Evolutionary conservation across 805 yeast genomes (phyloP).

Genomic region (Isabelozyma gotoi): DNA sequence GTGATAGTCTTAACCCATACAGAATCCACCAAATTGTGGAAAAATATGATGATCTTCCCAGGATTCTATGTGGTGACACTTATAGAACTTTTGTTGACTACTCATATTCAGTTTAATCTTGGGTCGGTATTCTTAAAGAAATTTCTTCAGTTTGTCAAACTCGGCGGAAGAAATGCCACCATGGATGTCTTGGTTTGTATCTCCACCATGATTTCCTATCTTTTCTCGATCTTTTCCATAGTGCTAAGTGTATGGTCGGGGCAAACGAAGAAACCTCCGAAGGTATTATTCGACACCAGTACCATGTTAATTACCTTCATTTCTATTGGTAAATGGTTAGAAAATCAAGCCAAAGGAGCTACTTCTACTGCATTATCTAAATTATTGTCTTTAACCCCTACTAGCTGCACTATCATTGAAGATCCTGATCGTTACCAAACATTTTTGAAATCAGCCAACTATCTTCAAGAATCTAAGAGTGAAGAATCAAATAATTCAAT

Average conservation of each 20-base stretch:
- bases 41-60: conserved; percentile 38
- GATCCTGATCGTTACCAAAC: conserved; percentile 28
- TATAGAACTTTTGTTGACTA: conserved; percentile 55
- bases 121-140: conserved; percentile 69
- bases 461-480: conserved; percentile 5
- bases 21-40: conserved; percentile 34
- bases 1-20: conserved; percentile 53
- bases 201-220: conserved; percentile 77
- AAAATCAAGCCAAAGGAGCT: conserved; percentile 88
- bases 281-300: conserved; percentile 79
- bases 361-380: conserved; percentile 87
- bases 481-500: conserved; percentile 6
- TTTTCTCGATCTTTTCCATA: conserved; percentile 69
- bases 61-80: conserved; percentile 69
- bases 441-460: conserved; percentile 9
- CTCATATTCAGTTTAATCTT: conserved; percentile 63
- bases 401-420: conserved; percentile 64
- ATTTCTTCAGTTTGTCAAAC: conserved; percentile 62
- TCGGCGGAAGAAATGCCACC: conserved; percentile 59
- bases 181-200: conserved; percentile 91
- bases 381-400: conserved; percentile 77
- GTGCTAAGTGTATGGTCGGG: conserved; percentile 44
- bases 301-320: conserved; percentile 84
- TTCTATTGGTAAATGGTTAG: conserved; percentile 87
- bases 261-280: conserved; percentile 51